These are phyloP conservation scores for Phytophthora podocarpi DNA, from an alignment of 352 stramenopile genomes.

Conservation along the genomic window DNA sequence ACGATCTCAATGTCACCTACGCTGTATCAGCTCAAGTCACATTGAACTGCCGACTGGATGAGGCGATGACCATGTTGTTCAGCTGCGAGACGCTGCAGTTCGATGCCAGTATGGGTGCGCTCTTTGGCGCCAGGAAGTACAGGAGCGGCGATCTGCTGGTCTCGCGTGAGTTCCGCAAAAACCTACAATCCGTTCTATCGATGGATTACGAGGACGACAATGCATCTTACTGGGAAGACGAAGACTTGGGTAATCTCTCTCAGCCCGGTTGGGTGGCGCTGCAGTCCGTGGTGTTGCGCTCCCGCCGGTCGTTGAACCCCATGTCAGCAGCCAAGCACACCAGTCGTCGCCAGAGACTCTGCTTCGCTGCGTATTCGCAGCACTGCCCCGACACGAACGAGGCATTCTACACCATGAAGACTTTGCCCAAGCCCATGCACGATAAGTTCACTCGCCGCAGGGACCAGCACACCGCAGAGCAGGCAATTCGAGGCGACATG, in stretches of 20 bases:
- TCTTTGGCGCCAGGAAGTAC: constrained; percentile 62
- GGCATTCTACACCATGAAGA: constrained; percentile 73
- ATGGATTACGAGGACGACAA: constrained; percentile 24
- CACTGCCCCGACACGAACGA: constrained; percentile 41
- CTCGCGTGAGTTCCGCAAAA: constrained; percentile 40
- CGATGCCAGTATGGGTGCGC: constrained; percentile 56
- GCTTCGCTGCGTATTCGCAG: constrained; percentile 65
- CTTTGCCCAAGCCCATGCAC: constrained; percentile 56
- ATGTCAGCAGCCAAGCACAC: constrained; percentile 38
- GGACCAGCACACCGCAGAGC: constrained; percentile 12
- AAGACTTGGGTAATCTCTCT: constrained; percentile 35
- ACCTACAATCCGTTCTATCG: constrained; percentile 19
- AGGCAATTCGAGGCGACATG: constrained; percentile 36
- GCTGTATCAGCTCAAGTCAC: constrained; percentile 60
- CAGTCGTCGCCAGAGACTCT: constrained; percentile 56
- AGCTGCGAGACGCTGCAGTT: constrained; percentile 59
- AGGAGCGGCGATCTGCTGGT: constrained; percentile 59
- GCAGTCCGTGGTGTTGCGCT: constrained; percentile 53
- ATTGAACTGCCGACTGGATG: constrained; percentile 54
- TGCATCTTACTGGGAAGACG: constrained; percentile 29
- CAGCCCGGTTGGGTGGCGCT: constrained; percentile 47
- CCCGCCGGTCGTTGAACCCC: constrained; percentile 40
- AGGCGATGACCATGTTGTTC: constrained; percentile 69
- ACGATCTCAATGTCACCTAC: constrained; percentile 52
- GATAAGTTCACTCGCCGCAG: constrained; percentile 25